Conservation (phyloP, 1,139 yeast genomes). For the Yamadazyma sp. region DNA sequence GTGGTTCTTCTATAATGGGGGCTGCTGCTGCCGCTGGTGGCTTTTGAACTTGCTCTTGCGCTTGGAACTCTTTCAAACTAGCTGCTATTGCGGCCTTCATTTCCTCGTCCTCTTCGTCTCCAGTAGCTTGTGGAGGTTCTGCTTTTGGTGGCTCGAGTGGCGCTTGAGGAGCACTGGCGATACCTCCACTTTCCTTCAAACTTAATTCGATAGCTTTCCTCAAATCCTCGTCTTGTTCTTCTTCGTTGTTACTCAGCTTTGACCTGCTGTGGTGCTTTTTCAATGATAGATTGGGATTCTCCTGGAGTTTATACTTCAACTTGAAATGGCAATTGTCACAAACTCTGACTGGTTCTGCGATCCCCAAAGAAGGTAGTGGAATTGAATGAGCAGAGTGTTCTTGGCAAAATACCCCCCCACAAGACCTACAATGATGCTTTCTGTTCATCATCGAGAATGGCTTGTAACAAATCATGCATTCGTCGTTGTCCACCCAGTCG, state of each 20-base stretch:
- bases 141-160: constrained; percentile 10
- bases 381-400: constrained; percentile 71
- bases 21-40: constrained; percentile 18
- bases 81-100: constrained; percentile 96
- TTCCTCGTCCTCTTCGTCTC: constrained; percentile 77
- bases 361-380: constrained; percentile 82
- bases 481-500: constrained; percentile 95
- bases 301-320: constrained; percentile 21
- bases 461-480: constrained; percentile 90
- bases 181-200: constrained; percentile 52
- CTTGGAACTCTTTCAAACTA: constrained; percentile 71
- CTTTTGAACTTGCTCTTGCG: constrained; percentile 27
- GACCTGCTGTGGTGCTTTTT: constrained; percentile 4
- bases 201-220: constrained; percentile 78
- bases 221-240: constrained; percentile 75
- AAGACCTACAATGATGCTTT: constrained; percentile 94
- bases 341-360: constrained; percentile 85
- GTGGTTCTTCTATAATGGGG: constrained; percentile 17
- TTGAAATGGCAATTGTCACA: constrained; percentile 86
- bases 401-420: constrained; percentile 94
- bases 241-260: constrained; percentile 11
- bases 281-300: constrained; percentile 9
- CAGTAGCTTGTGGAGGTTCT: constrained; percentile 9
- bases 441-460: constrained; percentile 80
- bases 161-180: constrained; percentile 15